Evolutionary conservation across 257 asterid genomes (phyloP).

Genomic region (Penstemon barbatus): DNA sequence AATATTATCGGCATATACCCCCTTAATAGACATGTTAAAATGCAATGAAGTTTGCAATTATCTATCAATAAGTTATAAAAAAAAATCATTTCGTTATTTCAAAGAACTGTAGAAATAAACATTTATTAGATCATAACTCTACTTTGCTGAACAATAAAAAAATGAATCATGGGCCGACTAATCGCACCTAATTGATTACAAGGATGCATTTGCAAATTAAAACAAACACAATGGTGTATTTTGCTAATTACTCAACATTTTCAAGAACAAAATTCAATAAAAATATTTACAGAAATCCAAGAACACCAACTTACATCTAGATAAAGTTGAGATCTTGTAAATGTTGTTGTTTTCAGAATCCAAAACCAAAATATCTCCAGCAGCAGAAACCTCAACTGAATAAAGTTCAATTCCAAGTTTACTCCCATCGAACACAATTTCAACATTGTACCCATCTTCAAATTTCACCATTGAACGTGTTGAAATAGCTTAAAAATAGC

Average conservation of each 20-base stretch:
- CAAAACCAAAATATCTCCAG: conserved; percentile 70
- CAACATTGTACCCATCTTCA: conserved; percentile 88
- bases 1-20: too few relatives aligned
- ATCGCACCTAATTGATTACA: too few relatives aligned
- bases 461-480: conserved; percentile 95
- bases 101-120: too few relatives aligned
- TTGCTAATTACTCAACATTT: too few relatives aligned
- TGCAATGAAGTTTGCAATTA: too few relatives aligned
- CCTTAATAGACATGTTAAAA: too few relatives aligned
- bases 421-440: conserved; percentile 96
- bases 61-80: too few relatives aligned
- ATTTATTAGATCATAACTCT: too few relatives aligned
- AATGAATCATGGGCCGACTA: too few relatives aligned
- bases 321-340: conserved; percentile 75
- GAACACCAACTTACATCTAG: conserved; percentile 65
- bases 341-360: conserved; percentile 87
- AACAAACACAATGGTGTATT: too few relatives aligned
- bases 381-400: conserved; percentile 64
- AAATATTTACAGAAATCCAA: not conserved
- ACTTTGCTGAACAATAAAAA: not conserved
- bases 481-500: conserved; percentile 49
- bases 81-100: too few relatives aligned
- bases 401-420: conserved; percentile 86
- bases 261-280: conserved; percentile 1
- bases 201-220: too few relatives aligned